Evolutionary conservation across 257 asterid species (phyloP).

Genomic region (Prunella vulgaris): DNA sequence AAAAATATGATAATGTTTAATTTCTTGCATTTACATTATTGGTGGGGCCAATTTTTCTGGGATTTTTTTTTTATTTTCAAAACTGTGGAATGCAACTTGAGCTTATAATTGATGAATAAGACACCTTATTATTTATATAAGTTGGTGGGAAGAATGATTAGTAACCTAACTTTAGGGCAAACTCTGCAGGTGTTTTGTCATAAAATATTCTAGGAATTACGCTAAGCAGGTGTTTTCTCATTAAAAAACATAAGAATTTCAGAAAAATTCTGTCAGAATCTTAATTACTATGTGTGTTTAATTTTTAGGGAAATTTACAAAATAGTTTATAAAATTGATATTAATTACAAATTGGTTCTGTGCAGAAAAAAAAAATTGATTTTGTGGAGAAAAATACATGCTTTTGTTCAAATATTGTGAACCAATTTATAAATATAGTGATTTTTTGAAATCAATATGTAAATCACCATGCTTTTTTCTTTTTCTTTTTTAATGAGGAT

Average conservation of each 20-base stretch:
- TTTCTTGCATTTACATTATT: conserved; percentile 32
- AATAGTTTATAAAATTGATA: too few relatives aligned
- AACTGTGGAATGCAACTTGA: conserved; percentile 18
- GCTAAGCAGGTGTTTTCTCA: conserved; percentile 20
- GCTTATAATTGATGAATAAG: conserved; percentile 42
- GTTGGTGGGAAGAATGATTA: conserved; percentile 64
- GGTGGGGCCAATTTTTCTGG: conserved; percentile 28
- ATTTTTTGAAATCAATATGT: too few relatives aligned
- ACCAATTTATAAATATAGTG: too few relatives aligned
- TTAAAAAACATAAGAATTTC: conserved; percentile 27
- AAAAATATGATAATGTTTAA: background rate
- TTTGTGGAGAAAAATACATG: too few relatives aligned
- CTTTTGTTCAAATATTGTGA: too few relatives aligned
- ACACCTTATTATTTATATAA: conserved; percentile 24
- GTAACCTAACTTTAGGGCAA: conserved; percentile 33
- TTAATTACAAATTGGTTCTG: too few relatives aligned
- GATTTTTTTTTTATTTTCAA: background rate
- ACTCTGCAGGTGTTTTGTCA: conserved; percentile 19
- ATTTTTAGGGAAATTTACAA: too few relatives aligned
- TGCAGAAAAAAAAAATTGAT: too few relatives aligned
- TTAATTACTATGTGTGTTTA: background rate
- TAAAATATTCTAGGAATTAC: too few relatives aligned
- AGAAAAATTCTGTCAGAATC: conserved; percentile 23
- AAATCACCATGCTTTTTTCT: background rate
- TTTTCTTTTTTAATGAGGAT: background rate